phyloP scores from a whole-genome alignment of 192 early-diverging fungal species.

The Phlyctochytrium arcticum region DNA sequence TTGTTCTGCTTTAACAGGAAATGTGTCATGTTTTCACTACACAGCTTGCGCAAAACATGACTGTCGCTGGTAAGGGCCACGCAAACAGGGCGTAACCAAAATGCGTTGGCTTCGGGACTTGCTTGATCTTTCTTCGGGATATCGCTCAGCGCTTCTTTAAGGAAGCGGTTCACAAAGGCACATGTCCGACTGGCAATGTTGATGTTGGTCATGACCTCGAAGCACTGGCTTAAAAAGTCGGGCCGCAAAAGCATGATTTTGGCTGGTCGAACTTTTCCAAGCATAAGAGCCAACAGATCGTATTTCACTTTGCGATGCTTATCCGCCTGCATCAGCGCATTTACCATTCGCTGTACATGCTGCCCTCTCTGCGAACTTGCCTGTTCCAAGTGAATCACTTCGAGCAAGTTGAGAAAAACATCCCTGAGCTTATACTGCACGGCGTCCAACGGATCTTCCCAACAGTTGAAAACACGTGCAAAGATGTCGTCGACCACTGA shows the following conservation, averaged over 20 bases:
- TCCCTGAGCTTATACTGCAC: constrained; percentile 61
- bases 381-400: constrained; percentile 42
- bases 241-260: constrained; percentile 53
- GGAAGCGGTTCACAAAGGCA: constrained; percentile 23
- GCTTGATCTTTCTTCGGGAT: constrained; percentile 9
- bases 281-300: constrained; percentile 65
- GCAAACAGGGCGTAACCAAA: constrained; percentile 52
- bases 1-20: constrained; percentile 49
- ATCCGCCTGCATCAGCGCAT: constrained; percentile 68
- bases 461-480: constrained; percentile 71
- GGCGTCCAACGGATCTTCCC: constrained; percentile 84
- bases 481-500: constrained; percentile 51
- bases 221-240: constrained; percentile 58
- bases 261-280: constrained; percentile 48
- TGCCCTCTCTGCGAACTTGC: background rate
- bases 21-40: constrained; percentile 51
- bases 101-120: constrained; percentile 10
- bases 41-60: constrained; percentile 51
- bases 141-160: constrained; percentile 9
- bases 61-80: constrained; percentile 47
- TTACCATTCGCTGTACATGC: constrained; percentile 50
- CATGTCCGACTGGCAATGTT: constrained; percentile 19
- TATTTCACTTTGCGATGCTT: constrained; percentile 80
- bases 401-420: constrained; percentile 66
- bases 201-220: constrained; percentile 47